Evolutionary conservation across 106 monocot genomes (phyloP).

Genomic region (Dactylorhiza incarnata): DNA sequence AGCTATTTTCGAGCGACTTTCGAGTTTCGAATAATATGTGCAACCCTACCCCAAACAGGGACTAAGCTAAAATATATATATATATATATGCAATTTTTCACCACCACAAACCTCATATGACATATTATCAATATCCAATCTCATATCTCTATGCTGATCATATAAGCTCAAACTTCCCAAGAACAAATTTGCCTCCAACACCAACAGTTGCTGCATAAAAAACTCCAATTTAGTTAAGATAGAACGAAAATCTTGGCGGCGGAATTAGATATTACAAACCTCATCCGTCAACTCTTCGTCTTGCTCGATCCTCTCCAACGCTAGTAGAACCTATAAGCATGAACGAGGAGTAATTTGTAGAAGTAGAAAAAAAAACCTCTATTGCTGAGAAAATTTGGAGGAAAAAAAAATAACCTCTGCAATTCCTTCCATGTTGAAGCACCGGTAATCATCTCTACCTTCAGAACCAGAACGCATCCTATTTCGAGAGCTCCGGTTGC

Average conservation of each 20-base stretch:
- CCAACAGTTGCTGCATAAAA: conserved; percentile 52
- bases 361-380: not conserved
- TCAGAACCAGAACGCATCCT: conserved; percentile 20
- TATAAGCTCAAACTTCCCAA: conserved; percentile 40
- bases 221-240: not conserved
- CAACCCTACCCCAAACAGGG: too few species aligned
- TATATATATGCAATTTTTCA: not conserved
- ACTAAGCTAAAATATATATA: too few species aligned
- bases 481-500: conserved; percentile 8
- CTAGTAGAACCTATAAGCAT: conserved; percentile 41
- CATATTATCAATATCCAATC: conserved; percentile 95
- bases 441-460: conserved; percentile 21
- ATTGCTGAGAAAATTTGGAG: not conserved
- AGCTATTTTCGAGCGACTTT: too few species aligned
- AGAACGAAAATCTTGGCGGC: not conserved
- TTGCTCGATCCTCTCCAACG: conserved; percentile 61
- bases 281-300: conserved; percentile 46
- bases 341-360: conserved; percentile 2
- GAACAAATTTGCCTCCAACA: conserved; percentile 48
- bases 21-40: too few species aligned
- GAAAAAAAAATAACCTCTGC: conserved; percentile 42
- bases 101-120: conserved; percentile 62
- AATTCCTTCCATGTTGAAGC: conserved; percentile 25
- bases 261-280: conserved; percentile 25
- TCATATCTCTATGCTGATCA: conserved; percentile 83